Base-by-base conservation (phyloP, 83 land plant species). In the Picea engelmannii region DNA sequence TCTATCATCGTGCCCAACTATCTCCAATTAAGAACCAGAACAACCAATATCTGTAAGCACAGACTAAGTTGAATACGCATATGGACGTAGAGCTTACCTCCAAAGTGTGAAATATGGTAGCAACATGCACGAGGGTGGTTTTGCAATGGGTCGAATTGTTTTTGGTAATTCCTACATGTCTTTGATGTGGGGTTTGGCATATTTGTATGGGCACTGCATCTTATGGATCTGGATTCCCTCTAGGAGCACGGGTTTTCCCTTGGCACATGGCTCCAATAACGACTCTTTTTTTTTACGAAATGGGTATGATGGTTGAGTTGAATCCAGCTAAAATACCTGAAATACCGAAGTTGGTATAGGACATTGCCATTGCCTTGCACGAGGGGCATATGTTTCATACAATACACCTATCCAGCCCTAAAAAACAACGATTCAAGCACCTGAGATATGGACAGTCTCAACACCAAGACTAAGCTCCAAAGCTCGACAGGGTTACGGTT, bases 51-150 rank as follows among this genome's bases (percentile, higher is more conserved):
- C 31, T 27, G 31, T 27, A 27, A 27, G 31, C 31, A 27, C 31
- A 27, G 31, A 27, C 1, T 27, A 27, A 27, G 31, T 27, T 27
- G 31, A 27, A 27, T 27, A 27, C 31, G 31, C 31, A 27, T 27
- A 27, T 27, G 31, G 31, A 27, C 31, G 31, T 27, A 27, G 31
- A 27, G 31, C 31, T 27, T 27, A 27, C 31, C 31, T 27, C 98
- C 99, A 80, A 88, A 96, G 79, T 96, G 99, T 16, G 98, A 90
- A 20, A 96, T 93, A 86, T 96, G 99, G 85, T 82, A 95, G 12
- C 92, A 85, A 81, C 99, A 96, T 65, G 99, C 93, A 0, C 81
- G 85, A 17, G 92, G 91, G 79, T 95, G 90, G 84, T 96, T 96
- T 69, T 81, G 85, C 40, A 68, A 52, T 21, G 96, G 95, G 79